phyloP scores from a whole-genome alignment of 345 rosid species.

The Eutrema heterophyllum region DNA sequence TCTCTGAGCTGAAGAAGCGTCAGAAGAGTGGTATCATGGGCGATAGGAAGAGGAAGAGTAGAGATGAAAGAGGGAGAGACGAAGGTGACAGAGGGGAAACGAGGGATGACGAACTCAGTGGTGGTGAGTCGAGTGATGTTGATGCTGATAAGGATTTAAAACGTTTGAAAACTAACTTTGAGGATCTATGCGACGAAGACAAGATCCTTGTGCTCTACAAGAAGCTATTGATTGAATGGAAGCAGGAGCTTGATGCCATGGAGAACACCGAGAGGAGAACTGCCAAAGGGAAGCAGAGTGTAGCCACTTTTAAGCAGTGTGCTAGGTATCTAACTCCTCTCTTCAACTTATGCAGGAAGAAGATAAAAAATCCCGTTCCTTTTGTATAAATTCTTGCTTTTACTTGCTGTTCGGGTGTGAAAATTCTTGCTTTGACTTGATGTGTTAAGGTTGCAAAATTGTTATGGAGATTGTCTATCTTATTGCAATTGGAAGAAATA shows the following conservation, averaged over 20 bases:
- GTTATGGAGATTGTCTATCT: not conserved
- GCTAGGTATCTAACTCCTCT: conserved; percentile 83
- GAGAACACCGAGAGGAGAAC: conserved; percentile 76
- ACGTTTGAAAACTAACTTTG: conserved; percentile 81
- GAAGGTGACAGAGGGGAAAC: conserved; percentile 65
- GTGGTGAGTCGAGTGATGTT: conserved; percentile 87
- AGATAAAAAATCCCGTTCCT: conserved; percentile 42
- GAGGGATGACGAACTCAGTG: conserved; percentile 70
- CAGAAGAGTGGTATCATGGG: conserved; percentile 79
- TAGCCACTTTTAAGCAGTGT: conserved; percentile 96
- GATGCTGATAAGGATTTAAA: conserved; percentile 85
- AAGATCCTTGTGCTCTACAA: conserved; percentile 89
- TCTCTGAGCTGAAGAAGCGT: conserved; percentile 83
- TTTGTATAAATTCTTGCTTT: not conserved
- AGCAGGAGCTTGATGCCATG: conserved; percentile 83
- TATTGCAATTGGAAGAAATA: not conserved
- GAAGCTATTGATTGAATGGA: conserved; percentile 89
- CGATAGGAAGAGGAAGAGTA: conserved; percentile 74
- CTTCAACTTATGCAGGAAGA: conserved; percentile 97
- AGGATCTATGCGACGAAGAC: conserved; percentile 87
- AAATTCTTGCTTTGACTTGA: not conserved
- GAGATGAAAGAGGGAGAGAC: conserved; percentile 70
- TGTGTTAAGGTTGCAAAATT: not conserved
- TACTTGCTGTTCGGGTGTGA: not conserved
- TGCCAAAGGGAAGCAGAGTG: conserved; percentile 85